Percentiles rank a stretch among this genome's conserved stretches.
Conservation (phyloP, 352 stramenopile species). For the Pythium grandisporangium region DNA sequence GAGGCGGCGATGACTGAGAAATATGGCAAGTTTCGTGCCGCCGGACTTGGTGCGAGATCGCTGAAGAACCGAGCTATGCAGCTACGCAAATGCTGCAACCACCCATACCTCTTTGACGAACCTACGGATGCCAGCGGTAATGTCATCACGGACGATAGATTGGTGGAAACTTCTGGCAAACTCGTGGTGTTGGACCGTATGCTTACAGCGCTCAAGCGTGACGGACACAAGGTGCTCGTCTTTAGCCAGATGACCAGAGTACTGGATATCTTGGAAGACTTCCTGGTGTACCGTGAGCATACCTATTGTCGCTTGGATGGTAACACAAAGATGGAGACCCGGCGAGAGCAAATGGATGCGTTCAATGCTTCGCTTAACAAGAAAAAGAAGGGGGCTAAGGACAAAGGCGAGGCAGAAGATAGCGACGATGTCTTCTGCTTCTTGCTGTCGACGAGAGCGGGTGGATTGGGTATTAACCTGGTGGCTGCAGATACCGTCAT, state of each 20-base stretch:
- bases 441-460: constrained; percentile 84
- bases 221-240: constrained; percentile 97
- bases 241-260: constrained; percentile 99
- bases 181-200: constrained; percentile 98
- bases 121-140: constrained; percentile 39
- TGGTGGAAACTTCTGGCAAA: constrained; percentile 95
- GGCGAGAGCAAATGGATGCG: constrained; percentile 95
- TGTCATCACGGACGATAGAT: constrained; percentile 68
- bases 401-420: too few species aligned
- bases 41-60: constrained; percentile 38
- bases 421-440: constrained; percentile 65
- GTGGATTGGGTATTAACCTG: constrained; percentile 96
- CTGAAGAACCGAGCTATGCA: constrained; percentile 76
- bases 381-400: too few species aligned
- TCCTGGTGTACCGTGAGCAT: constrained; percentile 79
- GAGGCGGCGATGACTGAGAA: constrained; percentile 80
- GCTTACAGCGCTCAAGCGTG: constrained; percentile 89
- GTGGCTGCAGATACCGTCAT: constrained; percentile 96
- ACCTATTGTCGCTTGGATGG: constrained; percentile 97
- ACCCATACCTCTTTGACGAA: constrained; percentile 86
- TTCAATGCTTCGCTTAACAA: constrained; percentile 83
- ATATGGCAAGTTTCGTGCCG: constrained; percentile 50
- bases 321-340: constrained; percentile 86
- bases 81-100: constrained; percentile 83
- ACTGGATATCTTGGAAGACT: constrained; percentile 98